Conservation (phyloP, 2,329 filamentous ascomycete species). For the Nothomitra cinnamomea region DNA sequence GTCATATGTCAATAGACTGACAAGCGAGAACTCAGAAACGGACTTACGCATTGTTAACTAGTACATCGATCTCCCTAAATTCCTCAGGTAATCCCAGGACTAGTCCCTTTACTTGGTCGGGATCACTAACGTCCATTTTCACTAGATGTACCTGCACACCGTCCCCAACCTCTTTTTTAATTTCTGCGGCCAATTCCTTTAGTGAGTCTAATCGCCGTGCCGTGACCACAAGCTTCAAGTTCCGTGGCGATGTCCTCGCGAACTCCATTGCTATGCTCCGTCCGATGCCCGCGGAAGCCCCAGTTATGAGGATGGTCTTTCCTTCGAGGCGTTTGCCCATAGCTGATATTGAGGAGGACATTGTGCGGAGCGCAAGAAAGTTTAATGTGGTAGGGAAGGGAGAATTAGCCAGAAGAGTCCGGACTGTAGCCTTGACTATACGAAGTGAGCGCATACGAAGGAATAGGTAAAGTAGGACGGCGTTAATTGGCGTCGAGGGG, state of each 20-base stretch:
- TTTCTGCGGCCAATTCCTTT: slow-evolving; percentile 58
- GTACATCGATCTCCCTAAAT: slow-evolving; percentile 68
- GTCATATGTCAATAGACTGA: slow-evolving; percentile 6
- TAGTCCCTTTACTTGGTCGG: slow-evolving; percentile 56
- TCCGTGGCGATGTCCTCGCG: slow-evolving; percentile 62
- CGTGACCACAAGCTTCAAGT: slow-evolving; percentile 71
- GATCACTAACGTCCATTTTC: slow-evolving; percentile 72
- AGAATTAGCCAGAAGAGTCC: neutral
- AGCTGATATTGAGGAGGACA: slow-evolving; percentile 54
- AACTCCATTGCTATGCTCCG: slow-evolving; percentile 76
- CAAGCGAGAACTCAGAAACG: neutral
- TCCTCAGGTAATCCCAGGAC: slow-evolving; percentile 59
- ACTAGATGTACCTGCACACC: slow-evolving; percentile 71
- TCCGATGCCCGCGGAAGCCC: slow-evolving; percentile 86
- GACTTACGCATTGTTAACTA: slow-evolving; percentile 90
- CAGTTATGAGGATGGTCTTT: slow-evolving; percentile 86
- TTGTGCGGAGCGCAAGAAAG: slow-evolving; percentile 24
- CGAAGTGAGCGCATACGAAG: neutral
- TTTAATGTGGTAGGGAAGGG: neutral
- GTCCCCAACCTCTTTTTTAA: slow-evolving; percentile 55
- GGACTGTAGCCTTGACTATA: neutral
- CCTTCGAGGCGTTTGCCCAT: slow-evolving; percentile 71
- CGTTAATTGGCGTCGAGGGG: neutral
- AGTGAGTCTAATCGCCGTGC: slow-evolving; percentile 72
- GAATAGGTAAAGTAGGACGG: neutral